These are phyloP conservation scores for Cryptosporidium meleagridis DNA, from an alignment of 169 alveolate species.

Conservation along the genomic window DNA sequence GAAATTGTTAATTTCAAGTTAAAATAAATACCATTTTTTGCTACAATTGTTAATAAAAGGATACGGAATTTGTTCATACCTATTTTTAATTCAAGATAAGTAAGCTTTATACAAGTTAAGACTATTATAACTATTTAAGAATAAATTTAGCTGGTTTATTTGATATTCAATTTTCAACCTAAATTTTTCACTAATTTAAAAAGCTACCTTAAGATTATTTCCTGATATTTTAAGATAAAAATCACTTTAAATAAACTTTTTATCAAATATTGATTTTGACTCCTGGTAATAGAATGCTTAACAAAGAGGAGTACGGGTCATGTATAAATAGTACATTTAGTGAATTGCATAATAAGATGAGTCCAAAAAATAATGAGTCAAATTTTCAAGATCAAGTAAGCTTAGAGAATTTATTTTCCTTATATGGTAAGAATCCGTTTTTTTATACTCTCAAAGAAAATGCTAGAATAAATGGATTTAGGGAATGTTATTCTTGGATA, in stretches of 20 bases:
- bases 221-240: not conserved
- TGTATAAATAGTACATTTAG: not conserved
- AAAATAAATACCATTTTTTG: not conserved
- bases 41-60: not conserved
- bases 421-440: slow-evolving; percentile 62
- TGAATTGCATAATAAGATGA: slow-evolving; percentile 1
- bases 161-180: not conserved
- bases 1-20: not conserved
- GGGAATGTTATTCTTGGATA: slow-evolving; percentile 49
- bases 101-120: not conserved
- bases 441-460: slow-evolving; percentile 15
- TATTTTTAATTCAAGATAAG: slow-evolving; percentile 1
- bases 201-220: not conserved
- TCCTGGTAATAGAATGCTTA: slow-evolving; percentile 2
- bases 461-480: slow-evolving; percentile 20
- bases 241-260: not conserved
- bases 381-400: not conserved
- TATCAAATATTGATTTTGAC: not conserved
- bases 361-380: not conserved
- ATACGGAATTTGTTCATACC: not conserved
- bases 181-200: not conserved
- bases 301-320: not conserved
- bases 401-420: not conserved
- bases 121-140: not conserved
- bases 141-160: not conserved